Conservation (phyloP, 2,329 filamentous ascomycete species). For the Aspergillus sp. region DNA sequence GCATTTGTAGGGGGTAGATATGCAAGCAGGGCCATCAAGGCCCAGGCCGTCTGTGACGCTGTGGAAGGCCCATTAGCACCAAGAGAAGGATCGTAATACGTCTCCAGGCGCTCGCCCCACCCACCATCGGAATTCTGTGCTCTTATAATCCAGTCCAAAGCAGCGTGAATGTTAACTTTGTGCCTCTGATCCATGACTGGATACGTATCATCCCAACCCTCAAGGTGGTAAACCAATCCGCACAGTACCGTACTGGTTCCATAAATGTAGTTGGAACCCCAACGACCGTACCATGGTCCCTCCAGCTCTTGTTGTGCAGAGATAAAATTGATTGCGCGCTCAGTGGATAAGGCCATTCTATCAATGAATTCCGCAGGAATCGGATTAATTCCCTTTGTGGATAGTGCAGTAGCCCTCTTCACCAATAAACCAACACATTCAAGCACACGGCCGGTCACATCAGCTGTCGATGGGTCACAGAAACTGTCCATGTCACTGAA, state of each 20-base stretch:
- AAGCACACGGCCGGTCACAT: constrained; percentile 33
- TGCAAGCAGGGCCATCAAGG: constrained; percentile 25
- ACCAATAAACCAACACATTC: constrained; percentile 27
- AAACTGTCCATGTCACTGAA: constrained; percentile 38
- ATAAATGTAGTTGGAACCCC: too few relatives aligned
- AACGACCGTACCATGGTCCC: too few relatives aligned
- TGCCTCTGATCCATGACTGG: background rate
- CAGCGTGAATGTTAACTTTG: constrained; percentile 4
- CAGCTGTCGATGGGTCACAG: constrained; percentile 33
- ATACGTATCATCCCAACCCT: too few relatives aligned
- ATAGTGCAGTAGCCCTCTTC: too few relatives aligned
- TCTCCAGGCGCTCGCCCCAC: constrained; percentile 27
- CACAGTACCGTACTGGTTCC: too few relatives aligned
- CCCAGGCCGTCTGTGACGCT: constrained; percentile 35
- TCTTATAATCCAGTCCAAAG: too few relatives aligned
- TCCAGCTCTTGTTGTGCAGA: too few relatives aligned
- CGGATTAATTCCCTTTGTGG: too few relatives aligned
- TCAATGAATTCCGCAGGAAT: background rate
- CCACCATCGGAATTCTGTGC: constrained; percentile 29
- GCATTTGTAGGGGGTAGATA: constrained; percentile 2
- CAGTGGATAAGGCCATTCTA: too few relatives aligned
- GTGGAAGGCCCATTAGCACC: constrained; percentile 22
- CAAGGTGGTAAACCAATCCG: too few relatives aligned
- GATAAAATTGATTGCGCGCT: too few relatives aligned
- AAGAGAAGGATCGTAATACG: constrained; percentile 18